Conservation (phyloP, 306 rosid genomes). For the peach (Prunus persica) region DNA sequence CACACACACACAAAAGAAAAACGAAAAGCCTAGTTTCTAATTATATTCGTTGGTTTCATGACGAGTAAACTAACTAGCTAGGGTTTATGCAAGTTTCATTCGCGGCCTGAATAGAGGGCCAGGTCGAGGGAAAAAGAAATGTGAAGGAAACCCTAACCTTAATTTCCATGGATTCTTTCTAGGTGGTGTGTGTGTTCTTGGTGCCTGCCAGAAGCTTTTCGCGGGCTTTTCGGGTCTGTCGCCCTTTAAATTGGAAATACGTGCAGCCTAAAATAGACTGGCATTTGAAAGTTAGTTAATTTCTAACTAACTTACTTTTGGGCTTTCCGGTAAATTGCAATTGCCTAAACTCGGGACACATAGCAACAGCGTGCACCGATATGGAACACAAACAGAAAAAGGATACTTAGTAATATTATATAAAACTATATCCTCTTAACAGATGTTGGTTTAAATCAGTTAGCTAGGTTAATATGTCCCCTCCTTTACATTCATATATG, state of each 20-base stretch:
- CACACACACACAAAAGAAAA: not conserved
- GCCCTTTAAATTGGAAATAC: not conserved
- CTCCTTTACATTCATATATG: too few relatives aligned
- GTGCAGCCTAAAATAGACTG: constrained; percentile 22
- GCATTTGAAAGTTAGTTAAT: constrained; percentile 22
- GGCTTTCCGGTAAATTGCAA: not conserved
- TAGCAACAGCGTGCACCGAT: not conserved
- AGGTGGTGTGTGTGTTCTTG: constrained; percentile 7
- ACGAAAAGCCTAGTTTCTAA: not conserved
- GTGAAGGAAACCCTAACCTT: constrained; percentile 30
- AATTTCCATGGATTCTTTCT: constrained; percentile 16
- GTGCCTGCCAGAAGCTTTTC: constrained; percentile 13
- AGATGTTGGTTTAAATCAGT: too few relatives aligned
- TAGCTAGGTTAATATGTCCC: too few relatives aligned
- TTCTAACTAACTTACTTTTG: not conserved
- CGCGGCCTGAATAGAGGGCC: not conserved
- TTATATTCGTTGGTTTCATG: not conserved
- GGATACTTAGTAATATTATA: too few relatives aligned
- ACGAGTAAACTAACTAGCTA: not conserved
- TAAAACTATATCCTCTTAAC: too few relatives aligned
- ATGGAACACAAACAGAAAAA: not conserved
- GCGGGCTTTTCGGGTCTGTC: constrained; percentile 31
- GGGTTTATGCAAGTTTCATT: not conserved
- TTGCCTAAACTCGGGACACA: not conserved
- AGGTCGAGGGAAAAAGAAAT: constrained; percentile 4